Evolutionary conservation across 83 land plant genomes (phyloP), one percentile per base, ranked within the genome.

Genomic region (Picea engelmannii): DNA sequence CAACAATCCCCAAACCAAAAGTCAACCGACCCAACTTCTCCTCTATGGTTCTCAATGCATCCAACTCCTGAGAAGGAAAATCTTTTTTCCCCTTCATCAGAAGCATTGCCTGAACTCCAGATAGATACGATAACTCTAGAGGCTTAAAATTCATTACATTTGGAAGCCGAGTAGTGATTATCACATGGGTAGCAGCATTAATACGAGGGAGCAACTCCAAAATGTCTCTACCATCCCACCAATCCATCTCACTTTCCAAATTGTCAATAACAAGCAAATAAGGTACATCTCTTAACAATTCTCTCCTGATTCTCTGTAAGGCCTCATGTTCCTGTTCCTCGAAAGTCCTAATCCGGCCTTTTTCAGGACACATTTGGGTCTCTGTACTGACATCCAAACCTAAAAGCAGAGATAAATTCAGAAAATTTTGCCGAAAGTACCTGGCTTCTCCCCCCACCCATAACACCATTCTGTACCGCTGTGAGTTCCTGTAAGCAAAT

Each of bases 371-470:
- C 71, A 79, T 84, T 79, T 89, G 92, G 35, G 84, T 81, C 77
- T 93, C 96, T 17, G 93, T 88, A 82, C 93, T 92, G 65, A 92
- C 91, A 81, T 94, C 92, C 80, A 96, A 83, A 11, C 93, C 95
- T 80, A 96, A 73, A 62, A 87, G 81, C 61, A 80, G 23, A 4
- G 95, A 87, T 55, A 94, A 59, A 62, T 94, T 96, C 73, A 94
- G 87, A 52, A 94, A 88, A 79, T 92, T 94, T 75, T 96, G 98
- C 59, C 98, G 82, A 40, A 96, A 87, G 67, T 91, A 94, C 35
- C 94, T 86, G 27, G 95, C 85, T 78, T 96, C 98, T 3, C 96
- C 96, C 4, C 95, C 95, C 3, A 91, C 91, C 98, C 98, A 96
- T 78, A 96, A 68, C 55, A 96, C 96, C 91, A 84, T 88, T 71